Conservation (phyloP, 108 stramenopile species). For the Cylindrotheca fusiformis region DNA sequence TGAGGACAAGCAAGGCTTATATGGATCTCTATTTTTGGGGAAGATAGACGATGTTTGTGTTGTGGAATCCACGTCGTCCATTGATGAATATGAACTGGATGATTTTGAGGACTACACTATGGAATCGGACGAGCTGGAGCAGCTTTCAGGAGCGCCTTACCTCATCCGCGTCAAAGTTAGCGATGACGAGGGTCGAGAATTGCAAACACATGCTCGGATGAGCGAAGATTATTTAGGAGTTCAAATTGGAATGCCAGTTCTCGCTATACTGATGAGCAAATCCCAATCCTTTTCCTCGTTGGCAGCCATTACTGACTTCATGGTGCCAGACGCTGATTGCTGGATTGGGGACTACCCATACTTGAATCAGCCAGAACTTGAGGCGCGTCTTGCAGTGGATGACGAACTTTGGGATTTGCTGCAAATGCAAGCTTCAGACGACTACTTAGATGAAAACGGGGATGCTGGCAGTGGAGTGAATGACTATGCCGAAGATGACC, state of each 20-base stretch:
- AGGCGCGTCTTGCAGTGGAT: constrained; percentile 37
- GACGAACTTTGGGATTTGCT: constrained; percentile 44
- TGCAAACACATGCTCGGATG: constrained; percentile 78
- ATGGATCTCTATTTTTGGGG: constrained; percentile 68
- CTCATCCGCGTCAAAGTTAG: constrained; percentile 49
- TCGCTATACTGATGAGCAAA: constrained; percentile 58
- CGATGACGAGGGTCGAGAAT: constrained; percentile 48
- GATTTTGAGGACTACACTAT: constrained; percentile 73
- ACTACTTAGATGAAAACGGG: background rate
- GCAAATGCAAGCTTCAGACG: constrained; percentile 5
- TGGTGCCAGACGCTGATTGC: constrained; percentile 54
- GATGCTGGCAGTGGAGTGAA: background rate
- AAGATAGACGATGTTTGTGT: constrained; percentile 63
- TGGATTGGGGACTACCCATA: constrained; percentile 88
- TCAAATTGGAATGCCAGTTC: constrained; percentile 45
- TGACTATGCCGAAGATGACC: background rate
- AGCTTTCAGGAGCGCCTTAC: constrained; percentile 64
- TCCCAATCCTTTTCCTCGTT: constrained; percentile 47
- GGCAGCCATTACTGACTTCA: constrained; percentile 73
- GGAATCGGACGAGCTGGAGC: constrained; percentile 68
- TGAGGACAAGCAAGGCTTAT: constrained; percentile 51
- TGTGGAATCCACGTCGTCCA: constrained; percentile 56
- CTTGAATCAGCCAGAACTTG: constrained; percentile 44
- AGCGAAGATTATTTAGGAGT: constrained; percentile 72
- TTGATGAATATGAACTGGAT: constrained; percentile 64